A percentile compares a stretch with the other conserved stretches of the same genome.
phyloP scores from a whole-genome alignment of 352 stramenopile species.

The Globisporangium cylindrosporum region DNA sequence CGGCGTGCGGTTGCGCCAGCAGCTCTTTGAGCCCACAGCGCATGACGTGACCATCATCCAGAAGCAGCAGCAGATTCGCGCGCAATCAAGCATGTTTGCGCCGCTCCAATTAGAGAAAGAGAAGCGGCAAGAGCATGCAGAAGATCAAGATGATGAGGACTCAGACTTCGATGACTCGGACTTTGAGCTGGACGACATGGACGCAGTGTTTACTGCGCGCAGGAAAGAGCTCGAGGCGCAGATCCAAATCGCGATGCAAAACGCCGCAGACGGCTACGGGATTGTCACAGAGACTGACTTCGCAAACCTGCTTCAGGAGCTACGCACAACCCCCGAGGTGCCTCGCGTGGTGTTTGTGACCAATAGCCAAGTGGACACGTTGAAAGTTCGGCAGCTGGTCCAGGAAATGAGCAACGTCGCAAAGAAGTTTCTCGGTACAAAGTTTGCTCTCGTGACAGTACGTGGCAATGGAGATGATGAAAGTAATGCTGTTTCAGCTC shows the following conservation, averaged over 20 bases:
- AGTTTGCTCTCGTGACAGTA: not conserved
- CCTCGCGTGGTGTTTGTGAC: not conserved
- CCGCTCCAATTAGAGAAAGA: not conserved
- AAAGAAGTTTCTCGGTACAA: not conserved
- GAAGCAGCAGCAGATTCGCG: not conserved
- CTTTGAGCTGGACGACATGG: not conserved
- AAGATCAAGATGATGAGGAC: not conserved
- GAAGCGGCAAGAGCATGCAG: not conserved
- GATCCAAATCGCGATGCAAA: not conserved
- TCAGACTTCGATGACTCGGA: not conserved
- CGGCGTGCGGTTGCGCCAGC: not conserved
- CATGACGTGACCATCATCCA: not conserved
- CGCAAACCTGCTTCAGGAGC: not conserved
- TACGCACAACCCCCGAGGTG: not conserved
- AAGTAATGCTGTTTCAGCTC: not conserved
- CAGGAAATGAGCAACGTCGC: not conserved
- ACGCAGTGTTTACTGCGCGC: not conserved
- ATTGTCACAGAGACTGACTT: not conserved
- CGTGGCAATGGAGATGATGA: not conserved
- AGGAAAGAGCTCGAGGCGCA: not conserved
- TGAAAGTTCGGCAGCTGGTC: not conserved
- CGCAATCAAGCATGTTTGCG: not conserved
- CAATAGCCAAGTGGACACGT: not conserved
- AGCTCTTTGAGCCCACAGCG: not conserved
- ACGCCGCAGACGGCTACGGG: not conserved